These are phyloP conservation scores for Austroboletus novae-zelandiae DNA, from an alignment of 1,284 basidiomycete genomes.

Conservation along the genomic window DNA sequence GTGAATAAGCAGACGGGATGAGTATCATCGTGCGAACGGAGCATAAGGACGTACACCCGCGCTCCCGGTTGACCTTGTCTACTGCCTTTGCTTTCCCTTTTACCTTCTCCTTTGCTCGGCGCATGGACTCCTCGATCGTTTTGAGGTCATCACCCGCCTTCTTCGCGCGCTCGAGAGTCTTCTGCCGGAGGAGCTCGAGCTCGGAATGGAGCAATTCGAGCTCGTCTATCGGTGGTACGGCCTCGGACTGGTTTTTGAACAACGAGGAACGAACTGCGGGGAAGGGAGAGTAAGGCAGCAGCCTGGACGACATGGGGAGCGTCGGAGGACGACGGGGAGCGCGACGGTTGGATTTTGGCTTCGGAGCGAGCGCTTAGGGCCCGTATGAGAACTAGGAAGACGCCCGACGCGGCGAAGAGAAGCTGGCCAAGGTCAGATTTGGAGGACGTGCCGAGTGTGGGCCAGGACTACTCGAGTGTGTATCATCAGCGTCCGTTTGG, in stretches of 20 bases:
- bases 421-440: conserved; percentile 14
- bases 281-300: conserved; percentile 45
- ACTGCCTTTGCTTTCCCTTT: conserved; percentile 70
- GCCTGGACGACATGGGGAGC: conserved; percentile 47
- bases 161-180: conserved; percentile 56
- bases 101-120: conserved; percentile 69
- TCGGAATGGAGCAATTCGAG: conserved; percentile 64
- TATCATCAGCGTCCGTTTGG: conserved; percentile 33
- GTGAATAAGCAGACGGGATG: conserved; percentile 9
- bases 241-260: conserved; percentile 58
- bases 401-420: conserved; percentile 21
- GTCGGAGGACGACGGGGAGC: conserved; percentile 18
- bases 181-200: conserved; percentile 52
- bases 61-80: conserved; percentile 67
- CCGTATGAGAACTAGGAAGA: conserved; percentile 5
- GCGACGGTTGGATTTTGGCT: conserved; percentile 6
- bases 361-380: conserved; percentile 9
- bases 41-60: conserved; percentile 57
- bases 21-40: conserved; percentile 9
- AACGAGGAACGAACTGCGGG: conserved; percentile 51
- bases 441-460: conserved; percentile 19
- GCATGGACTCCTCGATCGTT: conserved; percentile 66
- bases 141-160: conserved; percentile 70
- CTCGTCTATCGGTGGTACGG: conserved; percentile 69
- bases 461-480: conserved; percentile 23